Evolutionary conservation across 208 protist species (phyloP), one percentile per base, ranked within the genome.

Genomic region (Trypanosoma melophagium): DNA sequence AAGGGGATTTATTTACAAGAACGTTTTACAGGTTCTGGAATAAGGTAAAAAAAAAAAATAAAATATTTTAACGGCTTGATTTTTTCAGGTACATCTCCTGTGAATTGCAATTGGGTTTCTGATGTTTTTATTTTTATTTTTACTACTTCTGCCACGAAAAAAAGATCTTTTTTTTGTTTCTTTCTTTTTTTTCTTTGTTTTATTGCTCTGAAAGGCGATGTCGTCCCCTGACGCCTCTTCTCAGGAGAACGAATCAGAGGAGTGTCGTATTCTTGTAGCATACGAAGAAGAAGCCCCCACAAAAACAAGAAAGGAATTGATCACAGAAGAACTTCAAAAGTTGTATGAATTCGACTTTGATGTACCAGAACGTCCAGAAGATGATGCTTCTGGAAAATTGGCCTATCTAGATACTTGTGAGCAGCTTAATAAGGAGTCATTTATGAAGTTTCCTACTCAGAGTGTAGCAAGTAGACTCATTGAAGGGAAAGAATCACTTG

Each of bases 401-500:
- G 83, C 79, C 22, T 96, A 85, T 60, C 60, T 91, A 13, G 75
- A 83, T 38, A 72, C 73, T 9, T 93, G 81, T 69, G 69, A 85
- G 7, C 60, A 81, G 22, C 21, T 87, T 25, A 58, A 91, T 62
- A 81, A 77, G 17, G 31, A 69, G 5, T 85, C 71, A 28, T 91
- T 85, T 58, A 91, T 94, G 72, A 85, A 82, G n/a, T 93, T 87
- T 60, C 88, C 90, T 10, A 90, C 83, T 13, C 56, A 74, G 0
- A 84, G 78, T 63, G 69, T 97, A n/a, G 81, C 81, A 12, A 55
- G 51, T 19, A 77, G 89, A 45, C 66, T 97, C 44, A 63, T 42
- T 16, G 69, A 72, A 5, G 81, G 84, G 21, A 73, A 61, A 14
- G 85, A 89, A 55, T 71, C 75, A 8, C 79, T 97, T 22, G 78